Evolutionary conservation across 2,329 filamentous ascomycete genomes (phyloP).

Genomic region (Zymoseptoria tritici): DNA sequence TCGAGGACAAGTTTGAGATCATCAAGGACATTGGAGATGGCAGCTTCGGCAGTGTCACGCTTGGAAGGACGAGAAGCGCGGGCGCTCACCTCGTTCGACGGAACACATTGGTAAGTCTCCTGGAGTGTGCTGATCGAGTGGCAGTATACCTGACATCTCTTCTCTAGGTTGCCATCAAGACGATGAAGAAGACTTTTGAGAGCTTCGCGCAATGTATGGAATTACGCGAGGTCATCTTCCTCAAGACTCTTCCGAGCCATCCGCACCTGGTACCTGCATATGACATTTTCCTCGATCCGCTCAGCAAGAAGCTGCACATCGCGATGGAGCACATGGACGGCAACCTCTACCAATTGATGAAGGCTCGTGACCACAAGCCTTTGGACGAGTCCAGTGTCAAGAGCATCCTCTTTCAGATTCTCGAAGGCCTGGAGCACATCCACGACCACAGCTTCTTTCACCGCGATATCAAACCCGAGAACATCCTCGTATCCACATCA

Average conservation of each 20-base stretch:
- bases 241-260: slow-evolving; percentile 80
- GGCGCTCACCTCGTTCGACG: slow-evolving; percentile 81
- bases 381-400: slow-evolving; percentile 89
- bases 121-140: neutral
- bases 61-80: slow-evolving; percentile 84
- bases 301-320: slow-evolving; percentile 94
- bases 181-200: slow-evolving; percentile 99
- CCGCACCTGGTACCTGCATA: slow-evolving; percentile 92
- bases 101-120: slow-evolving; percentile 74
- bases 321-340: slow-evolving; percentile 99
- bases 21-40: slow-evolving; percentile 98
- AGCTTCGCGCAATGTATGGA: slow-evolving; percentile 85
- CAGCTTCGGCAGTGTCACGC: slow-evolving; percentile 91
- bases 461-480: slow-evolving; percentile 97
- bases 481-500: slow-evolving; percentile 92
- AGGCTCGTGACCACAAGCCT: slow-evolving; percentile 89
- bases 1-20: slow-evolving; percentile 94
- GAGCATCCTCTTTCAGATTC: slow-evolving; percentile 95
- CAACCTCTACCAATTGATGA: slow-evolving; percentile 98
- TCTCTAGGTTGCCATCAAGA: slow-evolving; percentile 88
- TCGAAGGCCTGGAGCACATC: slow-evolving; percentile 93
- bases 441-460: slow-evolving; percentile 97
- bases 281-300: slow-evolving; percentile 95
- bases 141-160: neutral
- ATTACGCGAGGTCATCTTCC: slow-evolving; percentile 91